Percentiles rank a stretch among this genome's conserved stretches.
phyloP scores from a whole-genome alignment of 2,329 filamentous ascomycete species.

The Verticillium alfalfae region DNA sequence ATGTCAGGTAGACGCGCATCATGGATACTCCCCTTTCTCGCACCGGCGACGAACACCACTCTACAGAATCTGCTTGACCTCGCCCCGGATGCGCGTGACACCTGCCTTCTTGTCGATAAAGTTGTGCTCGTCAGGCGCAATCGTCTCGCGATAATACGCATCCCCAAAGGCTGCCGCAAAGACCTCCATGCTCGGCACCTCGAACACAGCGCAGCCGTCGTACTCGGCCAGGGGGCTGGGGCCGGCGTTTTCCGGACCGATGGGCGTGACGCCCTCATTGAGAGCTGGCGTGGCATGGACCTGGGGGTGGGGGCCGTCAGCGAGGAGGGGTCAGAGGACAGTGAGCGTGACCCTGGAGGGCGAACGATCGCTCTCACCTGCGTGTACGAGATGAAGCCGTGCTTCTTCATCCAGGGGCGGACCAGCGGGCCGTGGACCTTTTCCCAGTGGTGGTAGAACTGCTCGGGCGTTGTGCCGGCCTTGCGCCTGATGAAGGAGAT shows the following conservation, averaged over 20 bases:
- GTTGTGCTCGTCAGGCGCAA: conserved; percentile 20
- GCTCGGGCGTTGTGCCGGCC: conserved; percentile 17
- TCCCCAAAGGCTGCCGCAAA: conserved; percentile 21
- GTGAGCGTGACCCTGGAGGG: background rate
- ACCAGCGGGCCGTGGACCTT: conserved; percentile 24
- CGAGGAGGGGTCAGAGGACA: no score
- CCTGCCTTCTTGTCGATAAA: conserved; percentile 21
- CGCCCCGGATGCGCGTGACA: conserved; percentile 14
- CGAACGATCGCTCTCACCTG: conserved; percentile 13
- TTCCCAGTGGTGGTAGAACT: conserved; percentile 28
- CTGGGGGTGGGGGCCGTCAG: conserved; percentile 7
- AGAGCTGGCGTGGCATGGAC: conserved; percentile 18
- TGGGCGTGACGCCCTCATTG: conserved; percentile 13
- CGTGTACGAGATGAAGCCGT: conserved; percentile 23
- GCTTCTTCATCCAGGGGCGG: conserved; percentile 24
- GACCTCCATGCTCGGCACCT: conserved; percentile 17
- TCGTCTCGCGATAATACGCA: conserved; percentile 21
- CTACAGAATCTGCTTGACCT: conserved; percentile 13
- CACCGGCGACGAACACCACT: background rate
- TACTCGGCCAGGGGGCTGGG: conserved; percentile 14
- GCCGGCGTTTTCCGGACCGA: conserved; percentile 10
- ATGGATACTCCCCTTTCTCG: background rate
- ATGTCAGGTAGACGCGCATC: conserved; percentile 41
- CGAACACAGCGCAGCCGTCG: conserved; percentile 24
- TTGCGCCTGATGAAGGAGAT: conserved; percentile 20